Evolutionary conservation across 768 basidiomycete species (phyloP), one percentile per base, ranked within the genome.

Genomic region (Imleria badia): DNA sequence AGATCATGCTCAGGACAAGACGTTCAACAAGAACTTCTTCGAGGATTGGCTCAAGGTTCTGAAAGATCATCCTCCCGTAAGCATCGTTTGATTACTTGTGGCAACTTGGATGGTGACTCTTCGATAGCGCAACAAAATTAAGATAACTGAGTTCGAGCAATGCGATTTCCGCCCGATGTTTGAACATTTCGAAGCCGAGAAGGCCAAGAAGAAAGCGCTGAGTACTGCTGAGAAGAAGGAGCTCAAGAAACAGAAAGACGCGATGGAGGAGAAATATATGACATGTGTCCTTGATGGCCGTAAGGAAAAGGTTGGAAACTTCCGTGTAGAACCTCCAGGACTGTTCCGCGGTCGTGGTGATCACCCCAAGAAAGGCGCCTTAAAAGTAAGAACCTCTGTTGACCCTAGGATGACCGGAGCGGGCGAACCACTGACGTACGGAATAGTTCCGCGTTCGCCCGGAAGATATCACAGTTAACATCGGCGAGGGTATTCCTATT

Each of bases 271-370:
- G 45, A 89, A 87, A 58, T 98, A 94, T 72, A 84, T 82, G 20
- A 81, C 81, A 23, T 98, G 96, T 72, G 66, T 86, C n/a, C 82
- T 99, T 33, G 94, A 99, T 65, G 96, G 96, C 13, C 86, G 95
- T 49, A 96, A 94, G 74, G 97, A 99, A 76, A 98, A 98, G 71
- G 84, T 98, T 45, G 97, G 97, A 36, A 99, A 98, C 75, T 98
- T 98, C 79, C 82, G 94, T 61, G 86, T 98, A 48, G 97, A 99
- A 79, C 97, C 97, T 69, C 97, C 97, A 26, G 95, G 96, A n/a
- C 75, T 98, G 47, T 99, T 98, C 75, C 78, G 97, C 71, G 97
- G 97, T 57, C 94, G 97, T 60, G 97, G 97, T 50, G 94, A 98
- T 63, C 97, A 99, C 73, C 97, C 97, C 1, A 95, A 89, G 81